Evolutionary conservation across 176 grass and related monocot genomes (phyloP), one percentile per base, ranked within the genome.

Genomic region (Carex scoparia): DNA sequence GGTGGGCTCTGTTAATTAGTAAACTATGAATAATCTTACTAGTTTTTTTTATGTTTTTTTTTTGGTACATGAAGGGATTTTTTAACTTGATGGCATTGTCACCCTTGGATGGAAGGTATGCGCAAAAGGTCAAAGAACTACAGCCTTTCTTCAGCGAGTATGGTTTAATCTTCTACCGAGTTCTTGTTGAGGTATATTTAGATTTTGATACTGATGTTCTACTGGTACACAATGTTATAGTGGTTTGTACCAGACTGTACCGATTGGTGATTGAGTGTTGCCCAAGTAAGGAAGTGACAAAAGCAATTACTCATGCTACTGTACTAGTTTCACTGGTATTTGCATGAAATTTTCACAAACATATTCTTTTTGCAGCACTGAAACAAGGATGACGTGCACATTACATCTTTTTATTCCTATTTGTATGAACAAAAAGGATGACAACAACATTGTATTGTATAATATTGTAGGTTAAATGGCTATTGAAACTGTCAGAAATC

Each of bases 101-200:
- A n/a, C 96, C 96, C 4, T 91, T 99, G 79, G 93, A 99, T 31
- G 96, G 96, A 38, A 91, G 96, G 49, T 99, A 99, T 62, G 42
- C 81, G 28, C 84, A 69, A 4, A 86, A 63, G 14, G 69, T 84
- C 1, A 92, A 84, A 83, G 90, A 95, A 44, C 84, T 99, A 61
- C 75, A 81, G 14, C 91, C 90, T 33, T 92, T 95, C 85, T 99
- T 99, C 88, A 95, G 93, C 31, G 93, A 99, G 86, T 99, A 92
- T 87, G 93, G 96, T 73, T 84, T 99, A n/a, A 95, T 99, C 75
- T 87, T 87, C 86, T 91, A 95, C 78, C 84, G 96, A 4, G 85
- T 99, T 61, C 76, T 95, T 51, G 89, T 99, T 10, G 96, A 98
- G 96, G 96, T 95, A 79, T 51, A 48, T 18, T 18, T 57, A 42